phyloP scores from a whole-genome alignment of 208 protist species.

The Giardia duodenalis region DNA sequence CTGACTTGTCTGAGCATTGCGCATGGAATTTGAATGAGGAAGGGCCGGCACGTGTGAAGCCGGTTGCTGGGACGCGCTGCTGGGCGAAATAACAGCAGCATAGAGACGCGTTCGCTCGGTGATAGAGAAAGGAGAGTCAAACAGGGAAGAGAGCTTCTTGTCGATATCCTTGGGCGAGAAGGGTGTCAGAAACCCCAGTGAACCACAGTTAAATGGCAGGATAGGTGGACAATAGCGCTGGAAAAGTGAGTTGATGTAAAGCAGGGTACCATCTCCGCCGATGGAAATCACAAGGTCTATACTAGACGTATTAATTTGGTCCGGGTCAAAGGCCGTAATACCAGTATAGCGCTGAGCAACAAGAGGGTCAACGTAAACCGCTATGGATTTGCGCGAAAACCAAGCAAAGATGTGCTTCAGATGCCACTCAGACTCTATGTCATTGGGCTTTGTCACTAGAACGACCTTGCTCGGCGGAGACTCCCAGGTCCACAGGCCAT shows the following conservation, averaged over 20 bases:
- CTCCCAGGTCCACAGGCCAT: not conserved
- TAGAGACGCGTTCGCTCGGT: not conserved
- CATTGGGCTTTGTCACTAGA: not conserved
- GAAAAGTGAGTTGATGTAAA: not conserved
- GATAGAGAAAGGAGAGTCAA: not conserved
- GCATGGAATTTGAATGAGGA: not conserved
- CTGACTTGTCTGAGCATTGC: not conserved
- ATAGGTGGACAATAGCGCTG: not conserved
- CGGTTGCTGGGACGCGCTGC: not conserved
- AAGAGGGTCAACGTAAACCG: not conserved
- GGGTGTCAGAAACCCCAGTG: conserved; percentile 2
- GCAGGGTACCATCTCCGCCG: not conserved
- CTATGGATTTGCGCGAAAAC: not conserved
- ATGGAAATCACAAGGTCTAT: conserved; percentile 3
- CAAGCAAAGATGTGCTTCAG: not conserved
- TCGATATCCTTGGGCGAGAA: not conserved
- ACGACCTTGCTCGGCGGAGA: not conserved
- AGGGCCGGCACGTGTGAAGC: not conserved
- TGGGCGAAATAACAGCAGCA: not conserved
- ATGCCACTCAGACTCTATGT: not conserved
- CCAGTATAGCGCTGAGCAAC: not conserved
- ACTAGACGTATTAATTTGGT: not conserved
- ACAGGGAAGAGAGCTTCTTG: not conserved
- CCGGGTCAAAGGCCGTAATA: not conserved
- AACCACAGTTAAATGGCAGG: not conserved